phyloP scores from a whole-genome alignment of 768 basidiomycete species.

The Suillus discolor region DNA sequence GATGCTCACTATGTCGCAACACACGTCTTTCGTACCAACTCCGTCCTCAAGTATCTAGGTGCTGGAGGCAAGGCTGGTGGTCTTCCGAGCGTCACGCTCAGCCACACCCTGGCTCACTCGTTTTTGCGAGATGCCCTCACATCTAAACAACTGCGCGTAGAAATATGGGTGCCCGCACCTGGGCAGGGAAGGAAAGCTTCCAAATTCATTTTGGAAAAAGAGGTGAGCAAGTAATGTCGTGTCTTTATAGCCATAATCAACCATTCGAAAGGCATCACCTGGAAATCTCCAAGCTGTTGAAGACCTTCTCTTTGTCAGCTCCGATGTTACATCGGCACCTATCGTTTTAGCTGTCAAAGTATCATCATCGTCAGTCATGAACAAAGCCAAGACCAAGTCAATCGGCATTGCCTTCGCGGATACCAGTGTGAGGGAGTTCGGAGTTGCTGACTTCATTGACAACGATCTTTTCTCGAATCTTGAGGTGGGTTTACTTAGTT shows the following conservation, averaged over 20 bases:
- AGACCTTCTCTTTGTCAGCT: slow-evolving; percentile 81
- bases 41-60: slow-evolving; percentile 92
- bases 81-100: slow-evolving; percentile 79
- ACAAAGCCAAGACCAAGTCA: slow-evolving; percentile 64
- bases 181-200: slow-evolving; percentile 73
- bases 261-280: slow-evolving; percentile 63
- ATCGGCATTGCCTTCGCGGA: slow-evolving; percentile 93
- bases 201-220: slow-evolving; percentile 80
- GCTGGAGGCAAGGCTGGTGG: slow-evolving; percentile 55
- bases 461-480: slow-evolving; percentile 95
- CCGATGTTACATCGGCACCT: slow-evolving; percentile 80
- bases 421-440: slow-evolving; percentile 80
- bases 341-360: slow-evolving; percentile 90
- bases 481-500: slow-evolving; percentile 58
- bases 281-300: slow-evolving; percentile 75
- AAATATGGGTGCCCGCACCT: slow-evolving; percentile 83
- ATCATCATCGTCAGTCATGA: slow-evolving; percentile 50
- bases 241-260: slow-evolving; percentile 11
- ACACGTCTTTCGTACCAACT: slow-evolving; percentile 83
- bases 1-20: slow-evolving; percentile 88
- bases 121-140: slow-evolving; percentile 91
- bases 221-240: slow-evolving; percentile 45
- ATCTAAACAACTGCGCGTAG: slow-evolving; percentile 84
- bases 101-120: slow-evolving; percentile 73
- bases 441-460: slow-evolving; percentile 90